Conservation (phyloP, 176 grass and related monocot genomes). For the Zizania latifolia region DNA sequence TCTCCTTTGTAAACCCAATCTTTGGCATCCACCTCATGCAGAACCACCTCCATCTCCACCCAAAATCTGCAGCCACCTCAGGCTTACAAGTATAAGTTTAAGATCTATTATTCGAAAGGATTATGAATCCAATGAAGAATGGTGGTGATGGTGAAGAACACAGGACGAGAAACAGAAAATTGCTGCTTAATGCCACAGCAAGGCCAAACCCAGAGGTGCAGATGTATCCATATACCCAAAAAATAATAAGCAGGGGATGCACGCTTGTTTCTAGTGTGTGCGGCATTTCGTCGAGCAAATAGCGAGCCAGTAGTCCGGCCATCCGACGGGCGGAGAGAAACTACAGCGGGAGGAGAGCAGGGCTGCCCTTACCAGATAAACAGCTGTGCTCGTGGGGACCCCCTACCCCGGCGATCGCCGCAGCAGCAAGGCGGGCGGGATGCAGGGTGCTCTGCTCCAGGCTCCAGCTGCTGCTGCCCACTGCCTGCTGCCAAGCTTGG, state of each 20-base stretch:
- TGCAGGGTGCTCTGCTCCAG: not conserved
- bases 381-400: not conserved
- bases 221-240: not conserved
- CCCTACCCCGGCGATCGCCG: not conserved
- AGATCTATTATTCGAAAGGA: not conserved
- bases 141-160: not conserved
- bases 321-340: not conserved
- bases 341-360: not conserved
- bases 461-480: not conserved
- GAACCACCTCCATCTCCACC: slow-evolving; percentile 39
- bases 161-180: not conserved
- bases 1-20: slow-evolving; percentile 97
- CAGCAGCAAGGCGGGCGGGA: not conserved
- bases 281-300: slow-evolving; percentile 32
- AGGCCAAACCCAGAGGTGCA: not conserved
- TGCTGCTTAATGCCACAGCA: too few species aligned
- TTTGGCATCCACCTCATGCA: slow-evolving; percentile 41
- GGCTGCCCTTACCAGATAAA: slow-evolving; percentile 15
- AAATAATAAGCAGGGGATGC: not conserved
- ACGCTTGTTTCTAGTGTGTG: not conserved
- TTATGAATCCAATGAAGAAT: not conserved
- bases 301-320: too few species aligned
- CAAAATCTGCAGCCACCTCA: not conserved
- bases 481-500: not conserved
- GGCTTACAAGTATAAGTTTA: not conserved